Evolutionary conservation across 768 basidiomycete genomes (phyloP), one percentile per base, ranked within the genome.

Genomic region (Pulveroboletus sp.): DNA sequence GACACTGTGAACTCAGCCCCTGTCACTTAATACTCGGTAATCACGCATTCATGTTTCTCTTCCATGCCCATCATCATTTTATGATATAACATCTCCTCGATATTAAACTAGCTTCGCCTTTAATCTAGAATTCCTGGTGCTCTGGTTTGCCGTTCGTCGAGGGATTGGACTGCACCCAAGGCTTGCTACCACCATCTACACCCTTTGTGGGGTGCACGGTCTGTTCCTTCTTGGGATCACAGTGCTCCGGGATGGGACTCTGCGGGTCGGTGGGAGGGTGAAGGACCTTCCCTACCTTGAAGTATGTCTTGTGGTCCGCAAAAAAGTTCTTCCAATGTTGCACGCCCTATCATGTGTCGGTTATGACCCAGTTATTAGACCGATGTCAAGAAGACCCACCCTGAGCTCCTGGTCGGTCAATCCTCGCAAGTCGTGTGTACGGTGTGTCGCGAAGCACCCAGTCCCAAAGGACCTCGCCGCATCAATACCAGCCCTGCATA

Each of bases 391-490:
- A 15, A 37, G 46, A 71, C 81, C 60, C 65, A 89, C 94, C 64
- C 74, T 68, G 54, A 86, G 66, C 69, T 97, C 90, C 51, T 72
- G 67, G 45, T 85, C 81, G 32, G 74, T 76, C 57, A 98, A 69
- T 14, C 87, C 95, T 54, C 94, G 84, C 53, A 86, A 73, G 71
- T 98, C 94, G 71, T 96, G 87, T 35, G 93, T 97, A 39, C 82
- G 80, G 70, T 98, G 94, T 5, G 81, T 81, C 59, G 82, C 77
- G 74, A 97, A 96, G 66, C 94, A 98, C 9, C 93, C 93, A 3
- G 94, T 98, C 39, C 80, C 90, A 68, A 92, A 98, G 0, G 93
- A 87, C 57, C 94, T 76, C 26, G 90, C 88, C n/a, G 90, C 92
- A 67, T 97, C 93, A 46, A 78, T 69, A 11, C 94, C 93, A 55